These are phyloP conservation scores for Tricharina praecox DNA, from an alignment of 495 filamentous ascomycete genomes.

Conservation along the genomic window DNA sequence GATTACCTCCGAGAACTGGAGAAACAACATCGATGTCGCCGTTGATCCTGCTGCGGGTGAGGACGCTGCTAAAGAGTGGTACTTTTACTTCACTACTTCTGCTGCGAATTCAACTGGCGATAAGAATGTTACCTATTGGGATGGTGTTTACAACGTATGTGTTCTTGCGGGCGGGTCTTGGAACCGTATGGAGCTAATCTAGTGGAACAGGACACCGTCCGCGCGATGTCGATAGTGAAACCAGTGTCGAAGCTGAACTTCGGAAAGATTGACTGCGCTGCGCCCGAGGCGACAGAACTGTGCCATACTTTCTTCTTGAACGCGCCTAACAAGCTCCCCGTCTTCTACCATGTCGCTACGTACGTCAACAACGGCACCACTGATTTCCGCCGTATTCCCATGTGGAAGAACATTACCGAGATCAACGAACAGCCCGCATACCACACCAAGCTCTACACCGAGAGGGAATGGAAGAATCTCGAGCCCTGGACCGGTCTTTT, in stretches of 20 bases:
- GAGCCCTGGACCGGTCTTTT: slow-evolving; percentile 44
- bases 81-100: slow-evolving; percentile 22
- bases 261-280: slow-evolving; percentile 21
- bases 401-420: slow-evolving; percentile 7
- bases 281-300: slow-evolving; percentile 10
- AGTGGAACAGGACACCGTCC: slow-evolving; percentile 8
- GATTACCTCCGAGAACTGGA: slow-evolving; percentile 24
- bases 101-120: slow-evolving; percentile 13
- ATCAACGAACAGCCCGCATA: slow-evolving; percentile 7
- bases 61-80: slow-evolving; percentile 16
- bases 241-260: slow-evolving; percentile 18
- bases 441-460: slow-evolving; percentile 32
- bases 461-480: slow-evolving; percentile 39
- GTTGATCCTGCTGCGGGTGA: not conserved
- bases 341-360: slow-evolving; percentile 20
- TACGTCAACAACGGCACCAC: slow-evolving; percentile 16
- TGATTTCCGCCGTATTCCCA: slow-evolving; percentile 14
- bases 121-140: slow-evolving; percentile 21
- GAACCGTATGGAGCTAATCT: too few relatives aligned
- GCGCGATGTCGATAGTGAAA: slow-evolving; percentile 8
- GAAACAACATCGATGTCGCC: slow-evolving; percentile 11
- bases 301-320: slow-evolving; percentile 20
- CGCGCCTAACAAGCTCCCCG: slow-evolving; percentile 14
- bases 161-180: too few relatives aligned
- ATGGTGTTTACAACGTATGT: slow-evolving; percentile 20